phyloP scores from a whole-genome alignment of 2,329 filamentous ascomycete genomes.

The Neophaeococcomyces mojaviensis region DNA sequence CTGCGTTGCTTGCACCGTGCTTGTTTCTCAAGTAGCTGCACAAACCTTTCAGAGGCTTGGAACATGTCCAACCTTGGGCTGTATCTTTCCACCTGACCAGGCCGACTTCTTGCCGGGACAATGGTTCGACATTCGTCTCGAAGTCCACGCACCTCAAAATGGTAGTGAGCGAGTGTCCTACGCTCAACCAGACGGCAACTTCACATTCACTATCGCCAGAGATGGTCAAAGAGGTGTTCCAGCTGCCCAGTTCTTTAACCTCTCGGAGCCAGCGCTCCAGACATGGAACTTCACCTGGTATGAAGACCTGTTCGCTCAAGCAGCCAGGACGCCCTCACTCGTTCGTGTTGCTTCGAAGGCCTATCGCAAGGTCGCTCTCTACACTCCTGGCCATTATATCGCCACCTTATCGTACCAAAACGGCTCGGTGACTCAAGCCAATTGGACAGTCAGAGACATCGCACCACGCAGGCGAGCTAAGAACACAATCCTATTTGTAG shows the following conservation, averaged over 20 bases:
- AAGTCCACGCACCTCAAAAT: constrained; percentile 74
- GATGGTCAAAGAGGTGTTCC: constrained; percentile 47
- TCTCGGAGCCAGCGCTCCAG: constrained; percentile 65
- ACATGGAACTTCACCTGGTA: constrained; percentile 79
- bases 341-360: constrained; percentile 76
- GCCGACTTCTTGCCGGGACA: constrained; percentile 78
- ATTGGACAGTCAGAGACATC: constrained; percentile 69
- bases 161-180: constrained; percentile 68
- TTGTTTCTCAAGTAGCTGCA: constrained; percentile 25
- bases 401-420: constrained; percentile 71
- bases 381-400: constrained; percentile 71
- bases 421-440: constrained; percentile 61
- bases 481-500: constrained; percentile 73
- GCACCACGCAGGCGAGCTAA: constrained; percentile 66
- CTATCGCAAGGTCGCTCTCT: constrained; percentile 66
- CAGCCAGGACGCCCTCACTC: constrained; percentile 59
- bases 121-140: constrained; percentile 74
- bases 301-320: constrained; percentile 71
- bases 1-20: constrained; percentile 5
- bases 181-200: constrained; percentile 63
- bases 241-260: constrained; percentile 60
- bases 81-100: constrained; percentile 53
- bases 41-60: constrained; percentile 52
- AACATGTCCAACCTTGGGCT: constrained; percentile 49
- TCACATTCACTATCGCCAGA: constrained; percentile 67